These are phyloP conservation scores for Penicillium riverlandense DNA, from an alignment of 495 filamentous ascomycete species.

Conservation along the genomic window DNA sequence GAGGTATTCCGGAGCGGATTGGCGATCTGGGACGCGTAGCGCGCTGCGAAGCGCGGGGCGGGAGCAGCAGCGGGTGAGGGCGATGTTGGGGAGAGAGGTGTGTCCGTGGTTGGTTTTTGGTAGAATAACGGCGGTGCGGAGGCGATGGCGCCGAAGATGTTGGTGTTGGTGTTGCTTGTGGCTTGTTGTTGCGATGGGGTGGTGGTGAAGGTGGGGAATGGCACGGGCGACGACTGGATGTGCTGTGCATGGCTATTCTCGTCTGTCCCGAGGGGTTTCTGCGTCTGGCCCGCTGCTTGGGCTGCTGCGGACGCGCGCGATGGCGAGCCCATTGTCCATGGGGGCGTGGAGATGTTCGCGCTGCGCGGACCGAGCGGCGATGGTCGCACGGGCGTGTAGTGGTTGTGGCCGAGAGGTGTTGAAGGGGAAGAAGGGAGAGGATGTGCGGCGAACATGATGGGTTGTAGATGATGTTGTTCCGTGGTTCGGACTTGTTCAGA, in stretches of 20 bases:
- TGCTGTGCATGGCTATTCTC: not conserved
- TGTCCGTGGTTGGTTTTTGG: not conserved
- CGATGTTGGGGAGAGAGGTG: slow-evolving; percentile 7
- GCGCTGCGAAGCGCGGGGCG: slow-evolving; percentile 18
- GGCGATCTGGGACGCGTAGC: slow-evolving; percentile 19
- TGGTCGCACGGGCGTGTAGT: slow-evolving; percentile 48
- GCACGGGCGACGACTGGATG: not conserved
- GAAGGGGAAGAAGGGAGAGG: slow-evolving; percentile 38
- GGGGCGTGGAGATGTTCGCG: slow-evolving; percentile 20
- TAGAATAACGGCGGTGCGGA: slow-evolving; percentile 1
- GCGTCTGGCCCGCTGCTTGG: not conserved
- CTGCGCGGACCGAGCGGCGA: slow-evolving; percentile 37
- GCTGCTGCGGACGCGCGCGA: slow-evolving; percentile 5
- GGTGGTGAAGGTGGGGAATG: slow-evolving; percentile 9
- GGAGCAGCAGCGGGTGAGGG: not conserved
- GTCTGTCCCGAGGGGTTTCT: not conserved
- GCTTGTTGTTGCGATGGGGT: slow-evolving; percentile 4
- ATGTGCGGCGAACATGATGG: slow-evolving; percentile 24
- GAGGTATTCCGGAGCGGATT: slow-evolving; percentile 18
- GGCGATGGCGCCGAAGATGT: slow-evolving; percentile 4
- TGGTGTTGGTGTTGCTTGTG: not conserved
- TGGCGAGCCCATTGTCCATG: slow-evolving; percentile 18
- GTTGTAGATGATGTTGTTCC: slow-evolving; percentile 5
- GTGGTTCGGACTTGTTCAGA: slow-evolving; percentile 15
- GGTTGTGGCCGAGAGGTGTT: slow-evolving; percentile 21